Base-by-base conservation (phyloP, 352 stramenopile species). In the Globisporangium rhizosaccharum region DNA sequence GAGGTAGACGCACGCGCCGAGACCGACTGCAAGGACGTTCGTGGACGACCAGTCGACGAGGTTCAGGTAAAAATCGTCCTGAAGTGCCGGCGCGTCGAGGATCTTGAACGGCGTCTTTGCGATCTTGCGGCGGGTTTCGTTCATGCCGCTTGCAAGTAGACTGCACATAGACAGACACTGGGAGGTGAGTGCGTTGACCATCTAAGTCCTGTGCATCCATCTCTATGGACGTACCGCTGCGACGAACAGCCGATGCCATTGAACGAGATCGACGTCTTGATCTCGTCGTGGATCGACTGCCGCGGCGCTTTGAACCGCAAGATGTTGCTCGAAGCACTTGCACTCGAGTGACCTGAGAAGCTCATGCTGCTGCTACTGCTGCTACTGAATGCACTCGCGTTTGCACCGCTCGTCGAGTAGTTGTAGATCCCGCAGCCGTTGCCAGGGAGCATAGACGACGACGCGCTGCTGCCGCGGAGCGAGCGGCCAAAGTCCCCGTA, bases 41-140 rank as follows among this genome's bases (percentile, higher is more conserved):
- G 86, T 76, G 1, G 90, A 82, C 0, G 90, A 98, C 97, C 97
- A 99, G 70, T 98, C 95, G 10, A 99, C 94, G 0, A 99, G 76
- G 67, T 99, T 99, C 12, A 99, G 70, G 66, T 99, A 99, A 71
- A 99, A 99, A 70, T 99, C 97, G 73, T 99, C 97, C 67, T 98
- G 89, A 6, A 99, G 74, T 10, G 85, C 78, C 2, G 97, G 97
- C 18, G 97, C 97, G 75, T 99, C 96, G 28, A 99, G 72, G n/a
- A 99, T 90, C 77, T 99, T 98, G 57, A 98, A 98, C 1, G 96
- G 94, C 20, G 92, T 88, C 61, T 97, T 97, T 14, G 90, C 67
- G 70, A 98, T 98, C 52, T 86, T 85, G 63, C 82, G 73, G 8
- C 77, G 67, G 0, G 65, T 62, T 51, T 73, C 71, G 28, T 74